Conservation (phyloP, 2,329 filamentous ascomycete genomes). For the Trichoderma oligosporum region DNA sequence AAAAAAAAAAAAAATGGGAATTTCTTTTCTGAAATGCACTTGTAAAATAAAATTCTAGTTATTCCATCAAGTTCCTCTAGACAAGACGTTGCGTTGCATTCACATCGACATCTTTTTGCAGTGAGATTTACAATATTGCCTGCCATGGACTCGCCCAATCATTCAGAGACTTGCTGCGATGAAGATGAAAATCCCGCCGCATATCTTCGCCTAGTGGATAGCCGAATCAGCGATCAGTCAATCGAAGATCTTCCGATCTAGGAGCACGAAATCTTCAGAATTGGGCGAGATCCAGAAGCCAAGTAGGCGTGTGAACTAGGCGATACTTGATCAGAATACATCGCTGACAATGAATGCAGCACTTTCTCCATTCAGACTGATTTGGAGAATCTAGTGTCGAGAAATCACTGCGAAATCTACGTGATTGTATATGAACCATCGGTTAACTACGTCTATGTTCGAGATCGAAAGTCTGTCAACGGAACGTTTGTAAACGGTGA, state of each 20-base stretch:
- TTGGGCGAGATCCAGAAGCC: constrained; percentile 34
- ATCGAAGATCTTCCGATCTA: constrained; percentile 30
- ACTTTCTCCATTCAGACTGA: constrained; percentile 39
- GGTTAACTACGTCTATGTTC: constrained; percentile 48
- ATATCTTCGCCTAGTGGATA: constrained; percentile 27
- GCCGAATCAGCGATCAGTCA: constrained; percentile 22
- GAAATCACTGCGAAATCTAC: constrained; percentile 54
- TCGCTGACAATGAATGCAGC: constrained; percentile 26
- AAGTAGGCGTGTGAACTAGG: constrained; percentile 30
- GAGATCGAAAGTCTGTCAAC: constrained; percentile 52
- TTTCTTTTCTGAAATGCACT: neutral
- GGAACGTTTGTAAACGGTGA: constrained; percentile 51
- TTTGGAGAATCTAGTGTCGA: constrained; percentile 43
- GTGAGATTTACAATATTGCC: neutral
- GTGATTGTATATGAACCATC: constrained; percentile 48
- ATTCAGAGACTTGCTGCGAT: neutral
- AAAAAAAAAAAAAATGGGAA: no score
- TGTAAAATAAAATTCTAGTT: neutral
- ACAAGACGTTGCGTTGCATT: neutral
- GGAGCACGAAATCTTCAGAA: constrained; percentile 33
- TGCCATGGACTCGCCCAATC: neutral
- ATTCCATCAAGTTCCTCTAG: neutral
- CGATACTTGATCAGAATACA: neutral
- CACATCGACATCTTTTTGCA: neutral
- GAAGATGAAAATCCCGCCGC: constrained; percentile 24